Percentiles rank a stretch among this genome's conserved stretches.
These are phyloP conservation scores for Fusarium paranaense DNA, from an alignment of 2,329 filamentous ascomycete species.

Conservation along the genomic window DNA sequence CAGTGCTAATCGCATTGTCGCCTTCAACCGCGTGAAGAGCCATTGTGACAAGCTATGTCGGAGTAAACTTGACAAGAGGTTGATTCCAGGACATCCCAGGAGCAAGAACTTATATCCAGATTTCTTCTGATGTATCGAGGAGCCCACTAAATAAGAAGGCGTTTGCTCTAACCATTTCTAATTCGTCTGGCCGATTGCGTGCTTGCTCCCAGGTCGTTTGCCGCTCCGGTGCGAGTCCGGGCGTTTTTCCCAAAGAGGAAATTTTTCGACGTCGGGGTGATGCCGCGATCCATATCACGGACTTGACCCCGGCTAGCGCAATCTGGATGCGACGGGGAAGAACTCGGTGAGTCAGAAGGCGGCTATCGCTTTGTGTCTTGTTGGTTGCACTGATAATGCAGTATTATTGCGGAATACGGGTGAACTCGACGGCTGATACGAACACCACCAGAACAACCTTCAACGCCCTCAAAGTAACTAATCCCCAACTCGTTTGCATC, in stretches of 20 bases:
- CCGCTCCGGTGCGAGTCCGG: neutral
- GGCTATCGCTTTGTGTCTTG: neutral
- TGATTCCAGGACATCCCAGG: neutral
- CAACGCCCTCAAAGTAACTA: neutral
- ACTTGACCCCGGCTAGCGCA: neutral
- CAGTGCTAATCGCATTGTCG: neutral
- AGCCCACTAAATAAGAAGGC: neutral
- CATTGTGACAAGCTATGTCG: neutral
- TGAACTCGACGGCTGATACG: neutral
- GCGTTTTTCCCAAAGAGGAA: constrained; percentile 2
- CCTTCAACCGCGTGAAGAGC: neutral
- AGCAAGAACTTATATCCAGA: neutral
- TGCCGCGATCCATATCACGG: neutral
- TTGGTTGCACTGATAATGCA: neutral
- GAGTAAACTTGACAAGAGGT: neutral
- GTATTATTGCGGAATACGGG: neutral
- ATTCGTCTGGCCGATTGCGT: constrained; percentile 13
- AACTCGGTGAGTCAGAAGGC: neutral
- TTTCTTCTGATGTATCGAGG: neutral
- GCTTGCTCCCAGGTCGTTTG: neutral
- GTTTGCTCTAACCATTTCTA: neutral
- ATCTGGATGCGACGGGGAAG: neutral
- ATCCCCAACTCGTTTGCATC: neutral
- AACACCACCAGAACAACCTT: neutral
- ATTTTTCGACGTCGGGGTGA: neutral